phyloP scores from a whole-genome alignment of 495 filamentous ascomycete species.

The Articulospora tetracladia region DNA sequence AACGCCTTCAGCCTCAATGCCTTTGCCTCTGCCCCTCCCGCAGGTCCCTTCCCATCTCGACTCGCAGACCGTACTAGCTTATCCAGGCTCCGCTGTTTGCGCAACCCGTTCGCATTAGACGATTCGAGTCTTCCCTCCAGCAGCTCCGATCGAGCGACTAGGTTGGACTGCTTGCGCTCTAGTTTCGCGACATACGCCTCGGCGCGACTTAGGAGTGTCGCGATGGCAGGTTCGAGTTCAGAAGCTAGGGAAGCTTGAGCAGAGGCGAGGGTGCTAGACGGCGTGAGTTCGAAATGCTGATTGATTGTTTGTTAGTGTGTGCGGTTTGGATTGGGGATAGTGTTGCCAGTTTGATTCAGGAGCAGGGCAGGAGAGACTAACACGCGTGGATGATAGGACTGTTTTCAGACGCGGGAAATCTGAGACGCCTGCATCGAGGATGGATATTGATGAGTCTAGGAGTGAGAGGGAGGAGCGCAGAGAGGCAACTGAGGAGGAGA shows the following conservation, averaged over 20 bases:
- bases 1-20: slow-evolving; percentile 59
- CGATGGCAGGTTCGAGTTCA: slow-evolving; percentile 73
- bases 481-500: slow-evolving; percentile 55
- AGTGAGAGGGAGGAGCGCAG: slow-evolving; percentile 65
- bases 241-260: slow-evolving; percentile 67
- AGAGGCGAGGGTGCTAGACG: slow-evolving; percentile 60
- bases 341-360: too few species aligned
- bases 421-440: slow-evolving; percentile 64
- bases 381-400: slow-evolving; percentile 67
- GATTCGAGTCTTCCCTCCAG: slow-evolving; percentile 61
- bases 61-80: too few species aligned
- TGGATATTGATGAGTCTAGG: slow-evolving; percentile 70
- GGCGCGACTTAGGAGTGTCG: slow-evolving; percentile 58
- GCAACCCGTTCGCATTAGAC: slow-evolving; percentile 30
- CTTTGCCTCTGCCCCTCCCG: slow-evolving; percentile 42
- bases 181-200: slow-evolving; percentile 68
- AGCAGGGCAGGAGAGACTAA: slow-evolving; percentile 32
- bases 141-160: slow-evolving; percentile 68
- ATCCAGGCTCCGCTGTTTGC: slow-evolving; percentile 57
- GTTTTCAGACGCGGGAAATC: slow-evolving; percentile 73
- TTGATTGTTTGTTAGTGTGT: background rate
- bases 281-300: slow-evolving; percentile 78
- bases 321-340: background rate
- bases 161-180: slow-evolving; percentile 61
- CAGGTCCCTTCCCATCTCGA: slow-evolving; percentile 29